Base-by-base conservation (phyloP, 805 yeast species). In the Monosporozyma solicola region DNA sequence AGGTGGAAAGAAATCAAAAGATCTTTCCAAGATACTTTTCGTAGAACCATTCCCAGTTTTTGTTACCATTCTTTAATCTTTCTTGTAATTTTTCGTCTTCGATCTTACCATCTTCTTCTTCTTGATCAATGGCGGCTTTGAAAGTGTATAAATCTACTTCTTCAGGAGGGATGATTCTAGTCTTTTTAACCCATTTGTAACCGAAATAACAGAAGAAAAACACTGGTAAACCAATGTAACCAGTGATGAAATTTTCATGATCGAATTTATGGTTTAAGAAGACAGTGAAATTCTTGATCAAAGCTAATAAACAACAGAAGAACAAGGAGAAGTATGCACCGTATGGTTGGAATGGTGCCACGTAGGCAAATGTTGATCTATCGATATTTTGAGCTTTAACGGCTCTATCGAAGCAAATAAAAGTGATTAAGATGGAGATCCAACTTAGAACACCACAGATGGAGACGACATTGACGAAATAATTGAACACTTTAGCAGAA, bases 381-480 rank as follows among this genome's bases (percentile, higher is more conserved):
- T 75, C 78, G 52, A 82, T 65, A 20, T 87, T 87, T 69, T 85
- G 92, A 2, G 80, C 88, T 61, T 73, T 77, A 56, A 80, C 72
- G 1, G 91, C 92, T 56, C 72, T 73, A 73, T 74, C 74, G 70
- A 86, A 87, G 59, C 78, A 75, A 51, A 87, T 73, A 68, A 83
- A 86, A 29, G 89, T 82, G 55, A 83, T 73, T 54, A 84, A 69
- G 59, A 87, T 85, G 51, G 86, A 78, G 46, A 83, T 74, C 91
- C 92, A 87, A 50, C 88, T 83, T 60, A 86, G 68, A 53, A 86
- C 73, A 57, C 91, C 91, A 53, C 85, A 81, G 59, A 86, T 82
- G 22, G 92, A 81, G 47, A 84, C 89, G 54, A 84, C 84, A 59
- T 84, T 86, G 55, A 86, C 88, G 60, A 87, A 83, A 65, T 84